Evolutionary conservation across 352 stramenopile species (phyloP).

Genomic region (Pythium volutum): DNA sequence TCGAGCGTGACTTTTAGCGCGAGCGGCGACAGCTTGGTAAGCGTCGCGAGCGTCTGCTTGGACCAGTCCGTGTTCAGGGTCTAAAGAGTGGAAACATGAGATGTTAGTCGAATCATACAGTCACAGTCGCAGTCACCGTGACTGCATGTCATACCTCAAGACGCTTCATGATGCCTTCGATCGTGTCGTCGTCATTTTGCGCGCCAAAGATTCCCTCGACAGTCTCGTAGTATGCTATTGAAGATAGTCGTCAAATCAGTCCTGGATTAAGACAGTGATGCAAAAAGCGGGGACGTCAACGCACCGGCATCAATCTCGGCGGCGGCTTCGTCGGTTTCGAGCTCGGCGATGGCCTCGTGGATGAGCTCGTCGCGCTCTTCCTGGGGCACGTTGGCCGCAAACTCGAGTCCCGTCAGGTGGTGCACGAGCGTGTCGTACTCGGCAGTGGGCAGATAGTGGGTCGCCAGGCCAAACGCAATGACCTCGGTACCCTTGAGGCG

Average conservation of each 20-base stretch:
- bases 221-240: conserved; percentile 57
- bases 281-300: conserved; percentile 25
- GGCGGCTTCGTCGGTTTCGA: conserved; percentile 84
- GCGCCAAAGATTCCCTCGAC: conserved; percentile 77
- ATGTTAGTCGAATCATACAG: neutral
- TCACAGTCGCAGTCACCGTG: conserved; percentile 18
- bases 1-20: conserved; percentile 94
- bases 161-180: conserved; percentile 71
- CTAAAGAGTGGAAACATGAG: conserved; percentile 18
- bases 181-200: conserved; percentile 63
- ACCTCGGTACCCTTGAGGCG: conserved; percentile 88
- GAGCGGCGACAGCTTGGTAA: conserved; percentile 92
- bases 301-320: conserved; percentile 66
- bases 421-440: conserved; percentile 87
- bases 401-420: conserved; percentile 82
- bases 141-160: conserved; percentile 21
- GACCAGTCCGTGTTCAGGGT: conserved; percentile 74
- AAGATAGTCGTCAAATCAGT: conserved; percentile 7
- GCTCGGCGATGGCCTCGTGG: conserved; percentile 67
- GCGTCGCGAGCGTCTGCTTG: conserved; percentile 68
- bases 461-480: conserved; percentile 94
- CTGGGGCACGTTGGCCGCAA: conserved; percentile 63
- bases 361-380: conserved; percentile 86
- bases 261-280: conserved; percentile 20
- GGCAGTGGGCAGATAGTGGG: conserved; percentile 92